Evolutionary conservation across 192 early-diverging fungal genomes (phyloP).

Genomic region (Coemansia erecta): DNA sequence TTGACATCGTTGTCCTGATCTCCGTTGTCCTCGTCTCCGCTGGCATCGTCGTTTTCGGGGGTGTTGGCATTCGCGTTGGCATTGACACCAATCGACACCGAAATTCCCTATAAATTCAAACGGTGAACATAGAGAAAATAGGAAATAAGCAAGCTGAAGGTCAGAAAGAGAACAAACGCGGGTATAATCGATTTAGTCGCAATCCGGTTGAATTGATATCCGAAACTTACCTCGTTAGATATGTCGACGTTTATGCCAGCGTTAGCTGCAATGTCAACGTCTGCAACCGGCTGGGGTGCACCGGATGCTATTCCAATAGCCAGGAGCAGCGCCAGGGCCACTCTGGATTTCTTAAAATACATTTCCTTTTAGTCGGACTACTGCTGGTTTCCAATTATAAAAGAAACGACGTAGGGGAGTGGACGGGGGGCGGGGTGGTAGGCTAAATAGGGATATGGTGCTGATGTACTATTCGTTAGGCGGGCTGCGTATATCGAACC

Average conservation of each 20-base stretch:
- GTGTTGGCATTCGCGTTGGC: background rate
- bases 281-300: constrained; percentile 1
- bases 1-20: background rate
- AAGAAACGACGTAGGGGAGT: background rate
- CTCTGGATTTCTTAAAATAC: constrained; percentile 32
- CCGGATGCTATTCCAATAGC: constrained; percentile 19
- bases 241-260: background rate
- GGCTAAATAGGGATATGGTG: no score
- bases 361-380: constrained; percentile 8
- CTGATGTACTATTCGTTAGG: background rate
- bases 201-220: no score
- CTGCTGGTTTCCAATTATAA: background rate
- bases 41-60: background rate
- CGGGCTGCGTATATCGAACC: background rate
- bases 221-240: background rate
- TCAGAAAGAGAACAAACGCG: no score
- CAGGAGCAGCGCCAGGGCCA: constrained; percentile 36
- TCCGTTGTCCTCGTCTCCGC: background rate
- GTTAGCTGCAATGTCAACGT: background rate
- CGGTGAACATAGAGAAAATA: no score
- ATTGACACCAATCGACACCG: background rate
- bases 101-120: background rate
- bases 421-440: no score
- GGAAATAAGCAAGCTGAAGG: no score
- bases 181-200: no score